phyloP scores from a whole-genome alignment of 768 basidiomycete species.

The Pleurotus cornucopiae region DNA sequence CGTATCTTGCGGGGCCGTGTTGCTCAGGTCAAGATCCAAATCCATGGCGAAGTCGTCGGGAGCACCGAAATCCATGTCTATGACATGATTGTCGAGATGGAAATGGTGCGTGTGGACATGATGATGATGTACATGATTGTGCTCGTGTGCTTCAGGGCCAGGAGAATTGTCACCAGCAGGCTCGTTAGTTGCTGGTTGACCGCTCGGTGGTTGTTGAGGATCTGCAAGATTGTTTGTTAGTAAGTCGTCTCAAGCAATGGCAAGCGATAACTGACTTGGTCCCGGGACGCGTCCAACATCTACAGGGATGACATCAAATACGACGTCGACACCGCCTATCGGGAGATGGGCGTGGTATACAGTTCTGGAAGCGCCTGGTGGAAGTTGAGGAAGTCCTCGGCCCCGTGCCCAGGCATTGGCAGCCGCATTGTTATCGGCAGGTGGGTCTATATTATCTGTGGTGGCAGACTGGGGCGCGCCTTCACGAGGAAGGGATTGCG shows the following conservation, averaged over 20 bases:
- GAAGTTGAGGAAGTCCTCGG: slow-evolving; percentile 9
- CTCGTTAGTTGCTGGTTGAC: not conserved
- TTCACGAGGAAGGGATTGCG: not conserved
- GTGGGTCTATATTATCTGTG: not conserved
- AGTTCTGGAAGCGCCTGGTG: not conserved
- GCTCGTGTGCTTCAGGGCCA: not conserved
- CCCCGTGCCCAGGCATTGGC: not conserved
- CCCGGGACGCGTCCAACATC: not conserved
- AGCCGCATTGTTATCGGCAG: not conserved
- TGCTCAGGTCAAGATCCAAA: no score
- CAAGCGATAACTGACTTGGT: not conserved
- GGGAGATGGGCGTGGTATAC: slow-evolving; percentile 4
- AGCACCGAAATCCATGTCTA: not conserved
- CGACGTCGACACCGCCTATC: slow-evolving; percentile 3
- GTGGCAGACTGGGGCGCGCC: not conserved
- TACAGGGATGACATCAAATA: slow-evolving; percentile 4
- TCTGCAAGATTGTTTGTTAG: no score
- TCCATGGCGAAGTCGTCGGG: not conserved
- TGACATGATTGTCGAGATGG: not conserved
- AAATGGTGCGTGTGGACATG: no score
- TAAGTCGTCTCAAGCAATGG: no score
- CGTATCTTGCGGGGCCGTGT: no score
- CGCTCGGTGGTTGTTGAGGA: not conserved
- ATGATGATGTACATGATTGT: no score
- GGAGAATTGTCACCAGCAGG: not conserved